Conservation (phyloP, 306 rosid genomes). For the Ziziphus jujuba region DNA sequence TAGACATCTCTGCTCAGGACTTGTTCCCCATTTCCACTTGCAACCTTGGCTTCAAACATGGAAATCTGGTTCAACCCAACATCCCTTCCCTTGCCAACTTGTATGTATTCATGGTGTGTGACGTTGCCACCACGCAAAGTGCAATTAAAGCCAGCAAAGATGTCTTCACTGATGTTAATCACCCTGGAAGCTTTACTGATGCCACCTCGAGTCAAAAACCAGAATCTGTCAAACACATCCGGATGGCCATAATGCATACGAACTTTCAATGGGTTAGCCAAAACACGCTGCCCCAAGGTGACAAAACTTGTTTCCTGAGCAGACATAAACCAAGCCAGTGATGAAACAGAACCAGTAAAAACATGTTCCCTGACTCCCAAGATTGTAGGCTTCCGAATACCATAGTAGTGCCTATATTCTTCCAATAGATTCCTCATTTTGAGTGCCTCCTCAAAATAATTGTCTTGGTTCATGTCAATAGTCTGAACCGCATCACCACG, state of each 20-base stretch:
- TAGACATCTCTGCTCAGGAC: slow-evolving; percentile 78
- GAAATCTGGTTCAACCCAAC: slow-evolving; percentile 86
- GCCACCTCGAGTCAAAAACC: slow-evolving; percentile 88
- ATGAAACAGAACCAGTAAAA: slow-evolving; percentile 90
- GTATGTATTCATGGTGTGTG: slow-evolving; percentile 92
- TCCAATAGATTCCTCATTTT: slow-evolving; percentile 80
- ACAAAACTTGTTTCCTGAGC: slow-evolving; percentile 93
- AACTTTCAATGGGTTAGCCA: slow-evolving; percentile 81
- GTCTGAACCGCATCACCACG: slow-evolving; percentile 96
- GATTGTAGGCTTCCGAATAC: slow-evolving; percentile 74
- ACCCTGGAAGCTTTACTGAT: slow-evolving; percentile 90
- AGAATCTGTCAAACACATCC: slow-evolving; percentile 89
- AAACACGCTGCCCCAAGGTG: slow-evolving; percentile 85
- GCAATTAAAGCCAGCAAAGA: slow-evolving; percentile 86
- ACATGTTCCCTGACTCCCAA: slow-evolving; percentile 90
- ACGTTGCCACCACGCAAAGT: slow-evolving; percentile 84
- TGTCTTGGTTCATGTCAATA: slow-evolving; percentile 95
- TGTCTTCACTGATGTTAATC: slow-evolving; percentile 90
- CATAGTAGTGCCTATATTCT: slow-evolving; percentile 58
- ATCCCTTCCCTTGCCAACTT: slow-evolving; percentile 94
- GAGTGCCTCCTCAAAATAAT: slow-evolving; percentile 92
- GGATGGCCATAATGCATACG: slow-evolving; percentile 98
- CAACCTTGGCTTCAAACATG: slow-evolving; percentile 93
- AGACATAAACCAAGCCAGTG: slow-evolving; percentile 97
- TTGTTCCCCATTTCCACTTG: slow-evolving; percentile 95